These are phyloP conservation scores for Psidium guajava DNA, from an alignment of 345 rosid genomes.

Conservation along the genomic window DNA sequence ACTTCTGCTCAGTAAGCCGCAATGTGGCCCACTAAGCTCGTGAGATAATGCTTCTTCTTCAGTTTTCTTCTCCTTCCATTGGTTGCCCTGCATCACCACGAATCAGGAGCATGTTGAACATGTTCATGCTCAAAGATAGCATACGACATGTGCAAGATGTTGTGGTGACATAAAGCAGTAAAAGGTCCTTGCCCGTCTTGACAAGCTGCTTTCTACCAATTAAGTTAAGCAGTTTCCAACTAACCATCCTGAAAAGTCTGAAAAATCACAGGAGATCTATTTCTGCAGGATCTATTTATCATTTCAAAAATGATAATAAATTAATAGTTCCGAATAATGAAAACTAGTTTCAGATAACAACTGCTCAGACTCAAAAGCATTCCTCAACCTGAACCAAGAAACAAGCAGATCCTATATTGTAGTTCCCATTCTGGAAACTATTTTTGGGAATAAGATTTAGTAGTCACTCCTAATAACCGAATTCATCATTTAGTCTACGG, in stretches of 20 bases:
- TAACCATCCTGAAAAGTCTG: not conserved
- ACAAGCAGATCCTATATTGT: not conserved
- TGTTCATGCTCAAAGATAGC: not conserved
- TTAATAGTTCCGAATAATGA: not conserved
- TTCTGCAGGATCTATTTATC: not conserved
- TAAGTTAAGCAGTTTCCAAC: not conserved
- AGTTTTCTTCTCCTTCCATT: conserved; percentile 46
- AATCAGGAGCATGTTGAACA: not conserved
- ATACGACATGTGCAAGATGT: not conserved
- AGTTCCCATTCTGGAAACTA: not conserved
- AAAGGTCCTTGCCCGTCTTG: not conserved
- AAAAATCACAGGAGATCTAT: not conserved
- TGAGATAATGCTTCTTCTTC: conserved; percentile 43
- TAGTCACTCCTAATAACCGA: not conserved
- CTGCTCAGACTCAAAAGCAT: not conserved
- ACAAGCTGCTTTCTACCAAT: not conserved
- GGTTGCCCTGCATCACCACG: conserved; percentile 34
- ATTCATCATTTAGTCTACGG: not conserved
- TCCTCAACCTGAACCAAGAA: not conserved
- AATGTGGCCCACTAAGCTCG: conserved; percentile 12
- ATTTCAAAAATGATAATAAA: not conserved
- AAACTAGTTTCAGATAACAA: not conserved
- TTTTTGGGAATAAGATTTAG: not conserved
- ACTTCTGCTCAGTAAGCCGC: not conserved
- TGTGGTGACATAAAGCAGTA: not conserved